Conservation (phyloP, 176 grass and related monocot species). For the Carex parvula region DNA sequence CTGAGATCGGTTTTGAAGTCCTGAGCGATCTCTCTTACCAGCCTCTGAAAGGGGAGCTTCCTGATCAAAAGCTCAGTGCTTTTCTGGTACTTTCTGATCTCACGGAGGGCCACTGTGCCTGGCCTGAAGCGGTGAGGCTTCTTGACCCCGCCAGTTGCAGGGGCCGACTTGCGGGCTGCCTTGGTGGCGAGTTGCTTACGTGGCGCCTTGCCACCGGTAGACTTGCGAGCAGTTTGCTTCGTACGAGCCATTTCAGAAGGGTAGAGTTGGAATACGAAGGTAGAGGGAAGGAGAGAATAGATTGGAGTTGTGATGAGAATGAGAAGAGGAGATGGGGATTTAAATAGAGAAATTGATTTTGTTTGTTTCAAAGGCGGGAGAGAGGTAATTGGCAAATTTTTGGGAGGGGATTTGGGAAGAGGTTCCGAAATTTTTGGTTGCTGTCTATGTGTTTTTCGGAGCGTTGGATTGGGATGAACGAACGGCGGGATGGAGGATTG, state of each 20-base stretch:
- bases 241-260: constrained; percentile 45
- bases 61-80: constrained; percentile 26
- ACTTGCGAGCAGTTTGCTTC: constrained; percentile 79
- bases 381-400: not conserved
- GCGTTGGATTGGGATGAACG: not conserved
- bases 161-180: constrained; percentile 2
- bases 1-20: constrained; percentile 20
- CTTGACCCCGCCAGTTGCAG: constrained; percentile 11
- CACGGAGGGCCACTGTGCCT: constrained; percentile 14
- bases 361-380: not conserved
- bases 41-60: constrained; percentile 12
- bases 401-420: not conserved
- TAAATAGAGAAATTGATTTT: not conserved
- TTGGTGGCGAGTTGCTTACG: constrained; percentile 77
- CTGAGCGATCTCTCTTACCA: constrained; percentile 20
- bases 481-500: not conserved
- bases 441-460: not conserved
- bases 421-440: not conserved
- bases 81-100: constrained; percentile 27
- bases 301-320: not conserved
- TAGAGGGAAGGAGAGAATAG: not conserved
- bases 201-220: constrained; percentile 68
- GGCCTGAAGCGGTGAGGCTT: constrained; percentile 21
- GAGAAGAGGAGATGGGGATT: not conserved
- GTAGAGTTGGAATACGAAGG: no score